Conservation (phyloP, 768 basidiomycete genomes). For the Galerina sulciceps region DNA sequence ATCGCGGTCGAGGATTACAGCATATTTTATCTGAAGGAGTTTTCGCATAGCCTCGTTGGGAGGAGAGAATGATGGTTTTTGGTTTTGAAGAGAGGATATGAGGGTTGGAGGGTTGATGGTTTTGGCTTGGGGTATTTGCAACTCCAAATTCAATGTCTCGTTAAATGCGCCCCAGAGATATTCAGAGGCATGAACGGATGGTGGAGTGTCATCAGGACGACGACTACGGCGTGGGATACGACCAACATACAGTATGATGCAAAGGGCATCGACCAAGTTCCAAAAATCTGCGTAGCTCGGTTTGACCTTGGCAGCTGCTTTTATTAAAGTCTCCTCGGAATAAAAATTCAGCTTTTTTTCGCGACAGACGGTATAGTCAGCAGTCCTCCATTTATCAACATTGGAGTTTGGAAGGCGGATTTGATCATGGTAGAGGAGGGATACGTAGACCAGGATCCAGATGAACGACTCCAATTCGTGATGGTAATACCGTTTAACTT, state of each 20-base stretch:
- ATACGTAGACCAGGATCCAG: conserved; percentile 29
- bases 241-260: background rate
- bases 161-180: too few relatives aligned
- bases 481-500: conserved; percentile 24
- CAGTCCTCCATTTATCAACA: background rate
- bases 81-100: too few relatives aligned
- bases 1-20: too few relatives aligned
- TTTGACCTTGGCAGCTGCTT: background rate
- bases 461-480: conserved; percentile 38
- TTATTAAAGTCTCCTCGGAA: background rate
- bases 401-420: background rate
- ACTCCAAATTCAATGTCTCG: too few relatives aligned
- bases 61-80: too few relatives aligned
- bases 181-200: too few relatives aligned
- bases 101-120: too few relatives aligned
- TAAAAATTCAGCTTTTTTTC: background rate
- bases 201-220: too few relatives aligned
- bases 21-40: too few relatives aligned
- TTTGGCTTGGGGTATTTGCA: too few relatives aligned
- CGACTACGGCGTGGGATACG: too few relatives aligned
- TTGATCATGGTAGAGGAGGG: conserved; percentile 3
- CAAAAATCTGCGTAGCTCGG: background rate
- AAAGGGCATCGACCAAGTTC: background rate
- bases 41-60: too few relatives aligned
- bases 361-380: background rate